Evolutionary conservation across 179 eudicot genomes (phyloP).

Genomic region (Drosera spatulata): DNA sequence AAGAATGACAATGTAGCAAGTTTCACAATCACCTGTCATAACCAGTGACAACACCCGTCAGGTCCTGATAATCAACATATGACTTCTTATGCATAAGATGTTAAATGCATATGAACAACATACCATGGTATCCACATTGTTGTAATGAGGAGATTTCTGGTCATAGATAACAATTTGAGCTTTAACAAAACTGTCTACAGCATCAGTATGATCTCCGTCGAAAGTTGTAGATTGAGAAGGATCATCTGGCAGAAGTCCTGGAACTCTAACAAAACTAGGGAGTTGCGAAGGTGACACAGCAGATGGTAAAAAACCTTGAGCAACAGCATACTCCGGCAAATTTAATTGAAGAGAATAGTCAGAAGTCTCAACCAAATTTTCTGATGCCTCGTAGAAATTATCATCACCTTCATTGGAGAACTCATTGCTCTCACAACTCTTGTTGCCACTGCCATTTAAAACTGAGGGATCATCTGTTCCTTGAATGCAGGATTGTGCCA

Average conservation of each 20-base stretch:
- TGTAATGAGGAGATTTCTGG: constrained; percentile 66
- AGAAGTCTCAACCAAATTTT: constrained; percentile 46
- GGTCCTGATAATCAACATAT: constrained; percentile 1
- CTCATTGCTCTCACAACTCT: constrained; percentile 24
- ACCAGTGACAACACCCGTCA: constrained; percentile 7
- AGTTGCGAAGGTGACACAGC: constrained; percentile 36
- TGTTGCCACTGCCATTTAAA: constrained; percentile 23
- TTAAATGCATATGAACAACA: constrained; percentile 10
- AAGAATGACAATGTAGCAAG: constrained; percentile 92
- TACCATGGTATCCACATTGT: constrained; percentile 59
- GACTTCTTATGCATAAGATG: neutral
- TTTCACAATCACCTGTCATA: constrained; percentile 75
- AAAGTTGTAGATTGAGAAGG: constrained; percentile 27
- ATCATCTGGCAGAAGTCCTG: constrained; percentile 63
- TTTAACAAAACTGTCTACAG: constrained; percentile 83
- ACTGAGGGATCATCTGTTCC: constrained; percentile 37
- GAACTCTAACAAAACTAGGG: constrained; percentile 57
- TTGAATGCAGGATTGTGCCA: constrained; percentile 80
- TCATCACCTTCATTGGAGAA: constrained; percentile 65
- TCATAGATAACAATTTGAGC: constrained; percentile 85
- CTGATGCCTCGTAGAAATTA: constrained; percentile 82
- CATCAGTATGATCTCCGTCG: constrained; percentile 27
- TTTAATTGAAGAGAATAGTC: constrained; percentile 31
- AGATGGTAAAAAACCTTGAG: constrained; percentile 22
- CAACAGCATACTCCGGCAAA: constrained; percentile 13